A percentile compares a stretch with the other conserved stretches of the same genome.
phyloP scores from a whole-genome alignment of 441 rosid genomes.

The Populus hybrid region DNA sequence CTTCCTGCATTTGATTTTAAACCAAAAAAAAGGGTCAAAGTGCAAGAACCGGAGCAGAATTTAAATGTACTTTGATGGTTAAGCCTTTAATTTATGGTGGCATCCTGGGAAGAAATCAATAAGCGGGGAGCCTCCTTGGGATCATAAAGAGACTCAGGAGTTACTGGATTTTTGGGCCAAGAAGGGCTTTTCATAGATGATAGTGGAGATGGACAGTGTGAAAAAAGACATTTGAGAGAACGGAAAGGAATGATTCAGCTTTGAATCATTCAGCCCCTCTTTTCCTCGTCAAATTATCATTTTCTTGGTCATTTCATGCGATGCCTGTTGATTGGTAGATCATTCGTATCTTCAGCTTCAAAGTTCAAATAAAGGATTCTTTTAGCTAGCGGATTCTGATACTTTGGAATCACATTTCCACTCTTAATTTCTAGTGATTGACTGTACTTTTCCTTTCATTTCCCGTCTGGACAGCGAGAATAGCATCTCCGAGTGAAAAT shows the following conservation, averaged over 20 bases:
- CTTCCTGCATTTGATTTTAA: too few relatives aligned
- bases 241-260: conserved; percentile 43
- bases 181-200: conserved; percentile 35
- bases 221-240: conserved; percentile 43
- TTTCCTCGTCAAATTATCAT: not conserved
- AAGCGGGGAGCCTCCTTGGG: conserved; percentile 39
- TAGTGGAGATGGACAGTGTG: conserved; percentile 38
- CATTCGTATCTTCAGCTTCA: too few relatives aligned
- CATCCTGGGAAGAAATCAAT: conserved; percentile 35
- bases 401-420: too few relatives aligned
- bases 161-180: conserved; percentile 38
- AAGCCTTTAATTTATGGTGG: not conserved
- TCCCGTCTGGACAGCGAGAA: too few relatives aligned
- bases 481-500: too few relatives aligned
- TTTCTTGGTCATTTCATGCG: not conserved
- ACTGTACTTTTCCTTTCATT: too few relatives aligned
- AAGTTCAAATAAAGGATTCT: too few relatives aligned
- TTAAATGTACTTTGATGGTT: not conserved
- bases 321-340: not conserved
- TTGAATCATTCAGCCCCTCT: conserved; percentile 4
- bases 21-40: too few relatives aligned
- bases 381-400: too few relatives aligned
- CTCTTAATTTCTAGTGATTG: too few relatives aligned
- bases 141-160: conserved; percentile 43
- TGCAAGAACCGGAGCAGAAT: too few relatives aligned